A percentile compares a stretch with the other conserved stretches of the same genome.
Evolutionary conservation across 2,329 filamentous ascomycete genomes (phyloP).

Genomic region (Emmonsiellopsis sp.): DNA sequence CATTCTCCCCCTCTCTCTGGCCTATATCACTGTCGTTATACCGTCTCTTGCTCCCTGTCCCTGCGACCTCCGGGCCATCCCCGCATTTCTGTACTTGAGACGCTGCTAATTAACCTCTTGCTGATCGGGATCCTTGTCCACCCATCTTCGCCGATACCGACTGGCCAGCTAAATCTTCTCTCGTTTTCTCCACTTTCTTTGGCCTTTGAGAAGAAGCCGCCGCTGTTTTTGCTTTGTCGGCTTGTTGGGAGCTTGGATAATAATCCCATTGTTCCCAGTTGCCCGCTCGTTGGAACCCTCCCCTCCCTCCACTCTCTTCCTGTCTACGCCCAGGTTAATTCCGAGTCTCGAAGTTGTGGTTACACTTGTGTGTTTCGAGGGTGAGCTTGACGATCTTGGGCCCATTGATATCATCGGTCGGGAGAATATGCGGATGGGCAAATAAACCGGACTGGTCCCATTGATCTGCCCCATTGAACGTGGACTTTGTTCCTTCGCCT

Average conservation of each 20-base stretch:
- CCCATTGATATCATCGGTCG: not conserved
- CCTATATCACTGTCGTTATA: not conserved
- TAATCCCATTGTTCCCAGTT: not conserved
- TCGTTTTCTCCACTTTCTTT: not conserved
- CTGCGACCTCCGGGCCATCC: not conserved
- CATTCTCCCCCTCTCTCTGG: conserved; percentile 3
- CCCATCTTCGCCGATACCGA: not conserved
- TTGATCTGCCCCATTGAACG: not conserved
- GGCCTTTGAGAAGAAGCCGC: not conserved
- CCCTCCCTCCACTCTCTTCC: not conserved
- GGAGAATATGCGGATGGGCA: not conserved
- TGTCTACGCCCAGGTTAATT: too few relatives aligned
- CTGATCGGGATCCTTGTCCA: not conserved
- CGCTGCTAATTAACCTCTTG: not conserved
- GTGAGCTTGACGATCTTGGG: not conserved
- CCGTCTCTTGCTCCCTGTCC: not conserved
- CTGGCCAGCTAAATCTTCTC: not conserved
- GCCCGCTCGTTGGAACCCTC: not conserved
- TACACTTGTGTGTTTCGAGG: not conserved
- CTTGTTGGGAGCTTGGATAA: not conserved
- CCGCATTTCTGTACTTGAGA: not conserved
- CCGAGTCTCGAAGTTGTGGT: not conserved
- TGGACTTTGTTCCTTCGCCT: not conserved
- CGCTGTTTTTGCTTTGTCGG: not conserved
- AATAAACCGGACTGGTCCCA: not conserved